Conservation (phyloP, 305 asterid species). For the Euphrasia arctica region DNA sequence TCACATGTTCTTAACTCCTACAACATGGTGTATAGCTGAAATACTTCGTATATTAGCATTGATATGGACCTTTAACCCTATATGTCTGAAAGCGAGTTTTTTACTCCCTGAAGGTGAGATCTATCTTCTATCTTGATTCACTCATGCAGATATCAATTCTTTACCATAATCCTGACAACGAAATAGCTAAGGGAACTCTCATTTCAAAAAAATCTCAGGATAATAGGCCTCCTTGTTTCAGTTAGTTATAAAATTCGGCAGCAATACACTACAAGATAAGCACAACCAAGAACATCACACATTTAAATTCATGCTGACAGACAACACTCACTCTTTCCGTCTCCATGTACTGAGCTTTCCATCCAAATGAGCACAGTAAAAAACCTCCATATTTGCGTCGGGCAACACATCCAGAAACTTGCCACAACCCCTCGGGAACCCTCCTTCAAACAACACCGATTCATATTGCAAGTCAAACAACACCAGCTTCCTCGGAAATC, state of each 20-base stretch:
- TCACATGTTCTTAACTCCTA: constrained; percentile 13
- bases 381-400: constrained; percentile 67
- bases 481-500: constrained; percentile 88
- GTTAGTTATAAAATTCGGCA: constrained; percentile 14
- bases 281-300: constrained; percentile 18
- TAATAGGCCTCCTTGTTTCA: neutral
- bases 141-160: constrained; percentile 11
- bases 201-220: constrained; percentile 7
- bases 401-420: constrained; percentile 81
- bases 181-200: constrained; percentile 13
- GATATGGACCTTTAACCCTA: constrained; percentile 12
- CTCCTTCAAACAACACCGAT: constrained; percentile 56
- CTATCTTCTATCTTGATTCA: constrained; percentile 4
- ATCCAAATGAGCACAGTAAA: constrained; percentile 92
- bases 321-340: constrained; percentile 79
- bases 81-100: constrained; percentile 1
- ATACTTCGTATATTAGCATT: constrained; percentile 5
- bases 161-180: constrained; percentile 6
- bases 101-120: constrained; percentile 1
- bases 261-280: constrained; percentile 20
- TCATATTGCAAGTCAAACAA: constrained; percentile 84
- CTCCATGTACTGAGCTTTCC: constrained; percentile 95
- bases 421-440: constrained; percentile 87
- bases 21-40: constrained; percentile 5
- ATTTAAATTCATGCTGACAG: constrained; percentile 26